Evolutionary conservation across 768 basidiomycete species (phyloP), one percentile per base, ranked within the genome.

Genomic region (Tremella fuciformis): DNA sequence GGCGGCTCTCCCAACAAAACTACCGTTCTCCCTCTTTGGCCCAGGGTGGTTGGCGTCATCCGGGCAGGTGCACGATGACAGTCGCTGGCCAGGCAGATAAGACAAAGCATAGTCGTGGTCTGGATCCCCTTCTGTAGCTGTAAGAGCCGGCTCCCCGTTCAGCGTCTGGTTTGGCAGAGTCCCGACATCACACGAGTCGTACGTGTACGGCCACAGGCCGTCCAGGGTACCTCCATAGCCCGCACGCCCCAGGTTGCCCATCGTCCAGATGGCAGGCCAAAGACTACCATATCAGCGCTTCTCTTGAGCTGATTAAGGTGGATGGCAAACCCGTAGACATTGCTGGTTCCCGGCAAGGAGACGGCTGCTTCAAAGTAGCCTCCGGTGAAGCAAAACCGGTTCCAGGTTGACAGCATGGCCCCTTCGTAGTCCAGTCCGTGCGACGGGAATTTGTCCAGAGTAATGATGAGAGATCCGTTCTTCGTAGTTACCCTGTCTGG

Each of bases 41-140:
- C 93, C 93, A 2, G 93, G 93, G 76, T 96, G 92, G 8, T 65
- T 70, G 8, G 85, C 80, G 76, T 93, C 88, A 22, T 85, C 85
- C 13, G 81, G 77, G 72, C 94, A 97, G 1, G 94, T 97, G 76
- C 94, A 97, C 47, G 88, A 80, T 6, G 88, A 90, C 24, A 96
- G 79, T 53, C 85, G 83, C 73, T 96, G 92, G 13, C 94, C 94
- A 1, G 86, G 88, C 44, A 96, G 86, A 74, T 82, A 96, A 0
- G 89, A 91, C 21, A 97, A 78, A 8, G 79, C 81, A 44, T 80
- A 81, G 53, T 79, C 80, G 48, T 82, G 78, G 19, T 70, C 66
- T 1, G 79, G 68, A 67, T 88, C 87, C 13, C 90, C 90, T 51
- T 81, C 80, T 16, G 78, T 78, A 4, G 82, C 78, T 6, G 89